Evolutionary conservation across 1,139 yeast genomes (phyloP), one percentile per base, ranked within the genome.

Genomic region (Taphrina confusa): DNA sequence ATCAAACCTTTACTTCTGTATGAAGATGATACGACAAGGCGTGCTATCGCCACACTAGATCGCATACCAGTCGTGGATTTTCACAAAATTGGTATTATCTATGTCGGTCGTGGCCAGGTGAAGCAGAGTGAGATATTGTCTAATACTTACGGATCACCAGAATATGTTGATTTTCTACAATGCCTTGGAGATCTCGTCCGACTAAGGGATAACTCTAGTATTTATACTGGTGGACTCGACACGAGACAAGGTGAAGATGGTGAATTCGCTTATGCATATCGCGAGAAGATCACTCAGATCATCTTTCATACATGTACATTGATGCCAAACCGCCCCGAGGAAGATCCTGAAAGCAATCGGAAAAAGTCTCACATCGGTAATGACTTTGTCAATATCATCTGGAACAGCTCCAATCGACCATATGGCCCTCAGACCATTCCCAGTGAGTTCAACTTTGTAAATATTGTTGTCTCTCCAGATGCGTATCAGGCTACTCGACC

Each of bases 361-460:
- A 89, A 88, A 71, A 89, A 89, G 71, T 74, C 92, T 60, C 96
- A 89, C 69, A 85, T 89, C 66, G 96, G 96, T 3, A 89, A 89
- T 73, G 82, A 88, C 70, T 84, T 83, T 70, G 94, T 89, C 60
- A 87, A 86, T 68, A 81, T 88, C 45, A 88, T 80, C 70, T 89
- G 82, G 72, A 89, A 88, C 69, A 95, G 88, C 66, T 82, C 90
- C 12, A 82, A 82, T 0, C 44, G 51, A 6, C 81, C 83, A 5
- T 87, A 86, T 72, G 81, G 85, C 65, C 86, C 87, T 73, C 86
- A 86, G 66, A 72, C 83, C 42, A 82, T 89, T 64, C 80, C 81
- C 69, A 81, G 90, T 14, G 95, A 89, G 72, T 89, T 89, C 76
- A 88, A 86, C 67, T 88, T 88, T 71, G 76, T 89, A 70, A 86